Base-by-base conservation (phyloP, 1,284 basidiomycete species). In the Cystobasidium slooffiae region DNA sequence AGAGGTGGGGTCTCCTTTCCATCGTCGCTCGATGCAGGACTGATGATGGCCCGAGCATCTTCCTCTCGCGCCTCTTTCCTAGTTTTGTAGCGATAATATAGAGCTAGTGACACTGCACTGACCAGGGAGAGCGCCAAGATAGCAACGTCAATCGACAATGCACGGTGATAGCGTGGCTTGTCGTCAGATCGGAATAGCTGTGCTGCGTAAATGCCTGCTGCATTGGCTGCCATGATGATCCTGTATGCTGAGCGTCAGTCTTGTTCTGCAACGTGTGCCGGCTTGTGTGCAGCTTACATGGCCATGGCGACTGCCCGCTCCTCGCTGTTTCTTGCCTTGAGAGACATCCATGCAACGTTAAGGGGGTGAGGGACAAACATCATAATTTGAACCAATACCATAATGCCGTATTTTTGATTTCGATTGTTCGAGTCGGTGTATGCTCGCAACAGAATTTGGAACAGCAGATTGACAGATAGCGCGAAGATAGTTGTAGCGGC, bases 231-330 rank as follows among this genome's bases (percentile, higher is more conserved):
- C 80, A 76, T 76, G 53, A 63, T 63, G 12, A 59, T 59, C 55
- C 53, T 65, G 43, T 10, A 14, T 47, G 4, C 51, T 51, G 1
- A 41, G 37, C 39, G 31, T 43, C 16, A 56, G 41, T 6, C 39
- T 49, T 20, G 56, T 41, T 65, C 72, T 65, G 47, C 68, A n/a
- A 31, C 31, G 31, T 31, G 37, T 24, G 12, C 8, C 7, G 6
- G 22, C 16, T 41, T 44, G 31, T 2, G 5, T 16, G 3, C 10
- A 1, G 16, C 69, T 63, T 24, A 72, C 77, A 81, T 79, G 8
- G 81, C 80, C 79, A 81, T 80, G 9, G 80, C 81, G 47, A 81
- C 66, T 0, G 81, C 77, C 1, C 81, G 76, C 43, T 80, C 77
- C 67, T 81, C 79, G 0, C 81, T 79, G 9, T 78, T 79, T 8